Conservation (phyloP, 2,329 filamentous ascomycete species). For the Pseudogymnoascus sp. region DNA sequence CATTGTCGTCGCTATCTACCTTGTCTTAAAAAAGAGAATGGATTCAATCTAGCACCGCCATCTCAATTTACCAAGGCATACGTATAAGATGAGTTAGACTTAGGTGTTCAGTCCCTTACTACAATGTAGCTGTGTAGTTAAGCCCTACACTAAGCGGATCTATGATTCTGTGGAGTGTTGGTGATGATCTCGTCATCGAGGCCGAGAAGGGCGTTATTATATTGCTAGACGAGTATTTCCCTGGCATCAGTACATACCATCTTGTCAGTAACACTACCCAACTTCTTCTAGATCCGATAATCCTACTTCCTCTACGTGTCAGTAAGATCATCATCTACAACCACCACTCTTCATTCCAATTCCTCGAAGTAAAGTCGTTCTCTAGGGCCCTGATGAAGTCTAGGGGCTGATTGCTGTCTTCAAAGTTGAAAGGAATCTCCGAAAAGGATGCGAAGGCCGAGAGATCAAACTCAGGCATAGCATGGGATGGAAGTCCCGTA, state of each 20-base stretch:
- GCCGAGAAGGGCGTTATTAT: no score
- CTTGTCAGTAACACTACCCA: not conserved
- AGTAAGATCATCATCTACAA: not conserved
- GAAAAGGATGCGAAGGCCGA: not conserved
- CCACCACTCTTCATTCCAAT: slow-evolving; percentile 7
- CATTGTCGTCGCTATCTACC: no score
- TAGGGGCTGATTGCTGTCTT: not conserved
- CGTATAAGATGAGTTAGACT: no score
- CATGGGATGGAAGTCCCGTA: not conserved
- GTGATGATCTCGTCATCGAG: no score
- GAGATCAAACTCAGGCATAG: not conserved
- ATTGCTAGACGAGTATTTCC: no score
- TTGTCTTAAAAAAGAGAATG: no score
- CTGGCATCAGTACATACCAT: not conserved
- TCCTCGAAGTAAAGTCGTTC: not conserved
- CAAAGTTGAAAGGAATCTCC: not conserved
- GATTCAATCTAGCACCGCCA: no score
- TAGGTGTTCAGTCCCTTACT: no score
- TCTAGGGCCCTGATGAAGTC: not conserved
- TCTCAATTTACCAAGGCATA: no score
- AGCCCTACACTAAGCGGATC: no score
- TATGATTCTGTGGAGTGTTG: no score
- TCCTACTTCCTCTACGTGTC: not conserved
- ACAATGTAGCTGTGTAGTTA: no score
- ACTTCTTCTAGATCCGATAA: not conserved